Base-by-base conservation (phyloP, 2,329 filamentous ascomycete genomes). In the Xylariales sp. region DNA sequence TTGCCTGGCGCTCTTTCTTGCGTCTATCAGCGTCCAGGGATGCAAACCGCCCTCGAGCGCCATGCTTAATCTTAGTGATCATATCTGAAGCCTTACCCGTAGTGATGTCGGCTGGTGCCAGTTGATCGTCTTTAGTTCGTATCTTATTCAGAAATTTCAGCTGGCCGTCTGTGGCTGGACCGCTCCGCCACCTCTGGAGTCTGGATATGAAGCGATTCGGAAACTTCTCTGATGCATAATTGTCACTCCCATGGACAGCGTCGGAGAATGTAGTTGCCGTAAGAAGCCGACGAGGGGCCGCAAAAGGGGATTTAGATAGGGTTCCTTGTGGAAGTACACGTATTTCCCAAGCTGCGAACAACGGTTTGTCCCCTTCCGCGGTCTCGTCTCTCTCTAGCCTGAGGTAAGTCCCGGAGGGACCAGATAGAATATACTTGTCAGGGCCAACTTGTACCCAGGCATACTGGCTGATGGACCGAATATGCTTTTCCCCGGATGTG, bases 31-130 rank as follows among this genome's bases (percentile, higher is more conserved):
- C 68, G 54, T 74, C 70, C 43, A 77, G 63, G 24, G 55, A 69
- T 19, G 70, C 67, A 57, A 76, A 88, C 66, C 66, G 78, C 47
- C 64, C 86, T 61, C 70, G 78, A 1, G 86, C 88, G 1, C 91
- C 91, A 58, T 93, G 86, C 60, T 84, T 91, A 46, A 95, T 58
- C 62, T 95, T 94, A 6, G 88, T 94, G 49, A 97, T 95, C 84
- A 95, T 90, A 59, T 96, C 90, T 4, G 76, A 76, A 4, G 89
- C 90, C 57, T 80, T 80, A 6, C 91, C 91, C 56, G 90, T 93
- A 11, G 77, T 89, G 44, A 95, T 54, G 20, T 81, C 73, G 0
- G 66, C 64, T 0, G 63, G 51, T 2, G 66, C 72, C 38, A 89
- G 56, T 40, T 74, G 66, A 20, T 80, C 66, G n/a, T 70, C 51